Percentiles rank a stretch among this genome's conserved stretches.
Evolutionary conservation across 495 filamentous ascomycete genomes (phyloP).

Genomic region (Daldinia caldariorum): DNA sequence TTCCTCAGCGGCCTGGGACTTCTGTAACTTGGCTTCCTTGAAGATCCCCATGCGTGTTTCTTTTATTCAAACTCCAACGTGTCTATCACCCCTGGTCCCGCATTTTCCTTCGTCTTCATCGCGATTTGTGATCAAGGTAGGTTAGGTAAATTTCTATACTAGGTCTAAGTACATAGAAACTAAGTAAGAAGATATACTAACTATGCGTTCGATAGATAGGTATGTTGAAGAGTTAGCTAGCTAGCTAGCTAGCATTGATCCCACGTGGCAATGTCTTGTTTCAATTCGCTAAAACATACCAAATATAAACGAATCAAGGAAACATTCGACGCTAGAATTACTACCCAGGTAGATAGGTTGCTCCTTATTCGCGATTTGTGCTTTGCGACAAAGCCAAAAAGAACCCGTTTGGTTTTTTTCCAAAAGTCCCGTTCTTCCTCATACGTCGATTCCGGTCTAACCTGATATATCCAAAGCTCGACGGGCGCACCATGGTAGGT

Average conservation of each 20-base stretch:
- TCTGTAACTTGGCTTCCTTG: no score
- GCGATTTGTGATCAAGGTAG: no score
- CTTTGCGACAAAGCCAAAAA: constrained; percentile 10
- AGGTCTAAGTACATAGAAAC: no score
- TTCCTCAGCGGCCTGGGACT: neutral
- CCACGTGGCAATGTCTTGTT: neutral
- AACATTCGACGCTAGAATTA: neutral
- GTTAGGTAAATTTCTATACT: no score
- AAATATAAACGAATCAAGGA: constrained; percentile 16
- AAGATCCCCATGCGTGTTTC: no score
- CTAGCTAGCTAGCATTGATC: neutral
- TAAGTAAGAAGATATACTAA: no score
- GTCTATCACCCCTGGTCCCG: neutral
- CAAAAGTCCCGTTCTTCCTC: constrained; percentile 37
- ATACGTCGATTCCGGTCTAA: constrained; percentile 25
- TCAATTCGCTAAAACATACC: neutral
- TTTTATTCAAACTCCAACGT: no score
- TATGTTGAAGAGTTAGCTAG: no score
- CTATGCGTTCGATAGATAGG: no score
- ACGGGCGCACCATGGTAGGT: no score
- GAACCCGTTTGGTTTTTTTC: no score
- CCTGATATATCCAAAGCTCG: constrained; percentile 20
- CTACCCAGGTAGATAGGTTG: neutral
- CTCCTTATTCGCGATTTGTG: constrained; percentile 7
- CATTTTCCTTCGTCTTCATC: no score